Conservation (phyloP, 192 early-diverging fungal genomes). For the Allomyces macrogynus region DNA sequence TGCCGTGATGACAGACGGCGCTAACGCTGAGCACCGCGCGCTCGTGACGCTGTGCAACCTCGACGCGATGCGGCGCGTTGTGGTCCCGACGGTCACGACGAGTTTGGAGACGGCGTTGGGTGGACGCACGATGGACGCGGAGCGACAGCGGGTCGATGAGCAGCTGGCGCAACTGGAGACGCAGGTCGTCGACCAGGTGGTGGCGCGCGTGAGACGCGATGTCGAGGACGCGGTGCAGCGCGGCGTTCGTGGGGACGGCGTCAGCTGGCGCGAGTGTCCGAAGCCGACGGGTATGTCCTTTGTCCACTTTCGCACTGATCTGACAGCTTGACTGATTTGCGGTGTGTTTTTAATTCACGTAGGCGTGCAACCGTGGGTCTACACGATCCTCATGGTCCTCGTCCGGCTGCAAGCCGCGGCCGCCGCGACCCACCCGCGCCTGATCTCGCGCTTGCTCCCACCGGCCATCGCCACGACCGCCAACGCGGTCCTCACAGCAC, state of each 20-base stretch:
- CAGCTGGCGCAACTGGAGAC: not conserved
- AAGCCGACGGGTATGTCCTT: not conserved
- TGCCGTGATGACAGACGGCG: not conserved
- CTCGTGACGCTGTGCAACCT: not conserved
- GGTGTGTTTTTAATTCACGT: not conserved
- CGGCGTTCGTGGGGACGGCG: not conserved
- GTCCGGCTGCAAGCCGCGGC: not conserved
- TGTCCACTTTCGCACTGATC: not conserved
- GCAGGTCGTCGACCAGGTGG: not conserved
- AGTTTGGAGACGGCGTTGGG: not conserved
- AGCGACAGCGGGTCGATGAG: not conserved
- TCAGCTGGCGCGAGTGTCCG: not conserved
- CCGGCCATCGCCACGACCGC: not conserved
- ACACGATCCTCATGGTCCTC: not conserved
- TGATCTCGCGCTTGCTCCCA: not conserved
- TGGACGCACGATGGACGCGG: not conserved
- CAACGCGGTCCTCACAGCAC: not conserved
- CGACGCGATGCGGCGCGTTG: not conserved
- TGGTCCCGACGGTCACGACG: not conserved
- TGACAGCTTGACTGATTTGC: not conserved
- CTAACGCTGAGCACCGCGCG: not conserved
- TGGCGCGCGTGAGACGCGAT: not conserved
- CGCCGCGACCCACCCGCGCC: not conserved
- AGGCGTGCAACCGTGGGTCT: not conserved
- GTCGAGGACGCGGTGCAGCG: not conserved